Evolutionary conservation across 331 rosid species (phyloP).

Genomic region (Phaseolus coccineus): DNA sequence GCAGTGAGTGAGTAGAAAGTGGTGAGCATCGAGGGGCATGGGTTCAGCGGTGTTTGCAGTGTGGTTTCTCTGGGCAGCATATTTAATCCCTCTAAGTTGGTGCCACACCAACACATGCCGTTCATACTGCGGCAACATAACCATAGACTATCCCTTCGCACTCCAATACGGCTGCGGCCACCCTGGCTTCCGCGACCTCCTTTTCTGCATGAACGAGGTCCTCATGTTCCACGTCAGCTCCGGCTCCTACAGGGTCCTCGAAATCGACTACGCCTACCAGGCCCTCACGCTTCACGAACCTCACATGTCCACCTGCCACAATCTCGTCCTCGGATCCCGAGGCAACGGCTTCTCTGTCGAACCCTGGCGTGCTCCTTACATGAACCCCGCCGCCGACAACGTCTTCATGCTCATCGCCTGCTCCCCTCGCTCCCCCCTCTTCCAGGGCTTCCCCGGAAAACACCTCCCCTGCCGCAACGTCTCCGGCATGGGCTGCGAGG

Average conservation of each 20-base stretch:
- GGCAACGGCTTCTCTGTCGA: slow-evolving; percentile 85
- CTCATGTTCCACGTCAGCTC: slow-evolving; percentile 90
- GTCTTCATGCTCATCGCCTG: slow-evolving; percentile 92
- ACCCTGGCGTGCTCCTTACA: slow-evolving; percentile 79
- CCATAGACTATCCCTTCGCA: slow-evolving; percentile 88
- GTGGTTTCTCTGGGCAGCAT: slow-evolving; percentile 39
- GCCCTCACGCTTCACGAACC: slow-evolving; percentile 88
- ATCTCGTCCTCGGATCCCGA: slow-evolving; percentile 65
- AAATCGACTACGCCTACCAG: slow-evolving; percentile 89
- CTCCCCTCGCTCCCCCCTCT: slow-evolving; percentile 80
- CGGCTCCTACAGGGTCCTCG: slow-evolving; percentile 90
- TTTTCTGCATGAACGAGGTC: slow-evolving; percentile 85
- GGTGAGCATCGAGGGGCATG: neutral
- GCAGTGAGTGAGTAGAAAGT: slow-evolving; percentile 8
- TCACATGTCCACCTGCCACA: slow-evolving; percentile 87
- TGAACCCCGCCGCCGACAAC: slow-evolving; percentile 77
- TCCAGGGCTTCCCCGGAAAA: slow-evolving; percentile 90
- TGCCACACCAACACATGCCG: slow-evolving; percentile 58
- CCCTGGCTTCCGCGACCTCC: slow-evolving; percentile 88
- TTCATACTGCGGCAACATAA: slow-evolving; percentile 90
- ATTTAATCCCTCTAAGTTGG: slow-evolving; percentile 31
- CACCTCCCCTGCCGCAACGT: slow-evolving; percentile 87
- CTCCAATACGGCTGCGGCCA: slow-evolving; percentile 91
- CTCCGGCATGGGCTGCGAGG: slow-evolving; percentile 95
- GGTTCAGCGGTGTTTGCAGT: slow-evolving; percentile 34